Evolutionary conservation across 2,329 filamentous ascomycete species (phyloP), one percentile per base, ranked within the genome.

Genomic region (Beauveria asiatica): DNA sequence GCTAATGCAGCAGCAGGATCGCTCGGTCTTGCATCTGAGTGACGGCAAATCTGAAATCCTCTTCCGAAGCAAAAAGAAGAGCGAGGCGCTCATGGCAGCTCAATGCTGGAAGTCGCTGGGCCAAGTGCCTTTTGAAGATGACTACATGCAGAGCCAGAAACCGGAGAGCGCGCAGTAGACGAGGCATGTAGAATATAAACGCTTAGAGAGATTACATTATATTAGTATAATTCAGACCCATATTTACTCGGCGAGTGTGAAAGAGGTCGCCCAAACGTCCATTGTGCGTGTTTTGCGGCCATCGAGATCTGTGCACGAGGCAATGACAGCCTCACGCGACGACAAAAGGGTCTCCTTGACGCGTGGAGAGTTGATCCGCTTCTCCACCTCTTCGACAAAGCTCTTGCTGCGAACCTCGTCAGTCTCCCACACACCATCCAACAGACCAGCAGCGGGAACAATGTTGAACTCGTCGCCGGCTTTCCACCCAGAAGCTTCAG

Each of bases 391-490:
- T 4, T 67, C 64, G 27, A 72, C 37, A 56, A 76, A 75, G 10
- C 62, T 61, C 21, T 65, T 53, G 27, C 63, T 65, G 48, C 74
- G 65, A 4, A 73, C 66, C 17, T 70, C 66, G 9, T 63, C 67
- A 1, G 75, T 70, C 65, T 82, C 77, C 80, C 80, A 80, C 59
- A 65, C 62, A 39, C 75, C 80, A 67, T 83, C 80, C 27, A 70
- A 57, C 63, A 83, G 61, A 3, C 69, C 75, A 10, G 70, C 66
- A 3, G 63, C 68, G n/a, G 72, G 67, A 11, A 74, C 67, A 23
- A 80, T 65, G n/a, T 65, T 62, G 1, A 50, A 65, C 60, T 80
- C 74, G 5, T 63, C 67, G 23, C 70, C 69, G 5, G 78, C 51
- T 10, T 61, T 59, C 74, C 74, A 80, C 2, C 75, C 75, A 1